Base-by-base conservation (phyloP, 1,139 yeast species). In the Scheffersomyces parashehatae region DNA sequence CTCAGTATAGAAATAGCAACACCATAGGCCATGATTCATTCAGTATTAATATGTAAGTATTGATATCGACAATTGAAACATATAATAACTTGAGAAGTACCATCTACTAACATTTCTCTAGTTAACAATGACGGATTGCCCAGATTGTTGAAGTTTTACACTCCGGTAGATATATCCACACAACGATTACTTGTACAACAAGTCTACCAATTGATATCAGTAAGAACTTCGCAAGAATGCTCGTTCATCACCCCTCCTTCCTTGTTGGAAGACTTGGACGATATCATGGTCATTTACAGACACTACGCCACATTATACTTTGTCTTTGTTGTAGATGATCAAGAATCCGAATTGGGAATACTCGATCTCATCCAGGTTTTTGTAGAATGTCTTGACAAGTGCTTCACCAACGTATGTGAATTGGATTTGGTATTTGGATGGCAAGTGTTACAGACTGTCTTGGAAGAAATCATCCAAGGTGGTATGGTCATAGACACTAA, bases 401-500 rank as follows among this genome's bases (percentile, higher is more conserved):
- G 99, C 64, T 93, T 93, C 65, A 83, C 84, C 51, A 91, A 91
- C 56, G 99, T 93, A 5, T 91, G 97, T 64, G 99, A 93, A 62
- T 75, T 93, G 52, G 99, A 93, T 64, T 73, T 93, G 54, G 97
- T 95, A 20, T 91, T 90, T 65, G 97, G 97, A 24, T 93, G 98
- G 97, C 97, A 93, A 64, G 95, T 90, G 11, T 70, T 93, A 36
- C 96, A 93, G 59, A 86, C 96, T 2, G 97, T 93, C 4, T 67
- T 93, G 43, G 93, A 86, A 59, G 98, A 95, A 57, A 87, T 93
- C 35, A 86, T 93, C 1, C 99, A 93, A 61, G 99, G 98, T 28
- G 99, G 99, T 0, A 85, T 95, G 95, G 99, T 93, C n/a, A 88
- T 95, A 33, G 99, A 93, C 62, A 91, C 99, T 1, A 89, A 85